Evolutionary conservation across 441 rosid genomes (phyloP).

Genomic region (Pelargonium fulgidum): DNA sequence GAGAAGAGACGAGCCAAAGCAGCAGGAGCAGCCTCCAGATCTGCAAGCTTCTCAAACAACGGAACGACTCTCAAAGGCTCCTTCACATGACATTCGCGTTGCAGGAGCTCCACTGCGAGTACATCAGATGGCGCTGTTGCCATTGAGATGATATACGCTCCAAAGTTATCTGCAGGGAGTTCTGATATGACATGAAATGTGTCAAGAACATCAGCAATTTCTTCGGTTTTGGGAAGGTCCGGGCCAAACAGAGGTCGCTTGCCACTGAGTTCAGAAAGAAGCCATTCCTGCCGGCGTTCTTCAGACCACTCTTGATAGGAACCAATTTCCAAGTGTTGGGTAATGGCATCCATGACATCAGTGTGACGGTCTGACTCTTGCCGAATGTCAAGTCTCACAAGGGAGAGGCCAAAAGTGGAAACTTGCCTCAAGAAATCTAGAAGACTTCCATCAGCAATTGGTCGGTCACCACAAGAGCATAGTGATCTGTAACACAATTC

Average conservation of each 20-base stretch:
- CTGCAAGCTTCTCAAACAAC: constrained; percentile 14
- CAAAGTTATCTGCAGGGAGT: constrained; percentile 23
- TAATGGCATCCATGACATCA: constrained; percentile 50
- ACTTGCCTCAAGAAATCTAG: constrained; percentile 27
- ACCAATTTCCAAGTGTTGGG: constrained; percentile 72
- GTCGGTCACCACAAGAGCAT: too few relatives aligned
- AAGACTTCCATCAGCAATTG: too few relatives aligned
- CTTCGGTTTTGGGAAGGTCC: constrained; percentile 83
- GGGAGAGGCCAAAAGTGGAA: constrained; percentile 87
- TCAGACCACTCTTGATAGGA: constrained; percentile 91
- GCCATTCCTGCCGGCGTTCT: constrained; percentile 73
- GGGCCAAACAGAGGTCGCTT: constrained; percentile 79
- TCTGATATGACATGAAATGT: constrained; percentile 81
- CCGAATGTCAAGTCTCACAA: constrained; percentile 86
- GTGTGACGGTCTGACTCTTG: constrained; percentile 61
- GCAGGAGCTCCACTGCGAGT: constrained; percentile 23
- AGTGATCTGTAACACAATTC: constrained; percentile 22
- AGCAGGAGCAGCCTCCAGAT: too few relatives aligned
- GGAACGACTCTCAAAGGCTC: constrained; percentile 90
- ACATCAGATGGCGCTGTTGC: constrained; percentile 92
- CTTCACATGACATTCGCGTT: constrained; percentile 82
- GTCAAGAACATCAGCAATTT: constrained; percentile 77
- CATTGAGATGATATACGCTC: constrained; percentile 96
- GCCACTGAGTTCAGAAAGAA: constrained; percentile 27
- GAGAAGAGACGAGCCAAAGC: too few relatives aligned